phyloP scores from a whole-genome alignment of 371 early-diverging fungal genomes.

The Choanephora cucurbitarum region DNA sequence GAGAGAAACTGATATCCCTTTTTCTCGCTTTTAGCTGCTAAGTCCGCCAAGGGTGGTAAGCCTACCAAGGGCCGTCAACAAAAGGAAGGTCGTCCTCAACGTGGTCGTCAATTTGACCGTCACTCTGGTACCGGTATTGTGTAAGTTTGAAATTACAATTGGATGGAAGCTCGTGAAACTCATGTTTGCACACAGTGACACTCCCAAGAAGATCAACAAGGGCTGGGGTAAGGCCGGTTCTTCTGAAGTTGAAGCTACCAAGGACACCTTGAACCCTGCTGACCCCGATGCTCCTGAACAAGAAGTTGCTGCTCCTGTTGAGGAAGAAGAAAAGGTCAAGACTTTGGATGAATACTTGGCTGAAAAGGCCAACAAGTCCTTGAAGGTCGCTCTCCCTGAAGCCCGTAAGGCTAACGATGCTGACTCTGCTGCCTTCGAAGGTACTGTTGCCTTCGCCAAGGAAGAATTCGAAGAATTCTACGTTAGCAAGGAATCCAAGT shows the following conservation, averaged over 20 bases:
- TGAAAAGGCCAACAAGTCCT: constrained; percentile 67
- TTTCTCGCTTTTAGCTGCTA: constrained; percentile 11
- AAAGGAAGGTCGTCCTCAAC: constrained; percentile 52
- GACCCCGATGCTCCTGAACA: constrained; percentile 52
- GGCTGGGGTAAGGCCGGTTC: constrained; percentile 74
- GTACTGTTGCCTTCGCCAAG: constrained; percentile 69
- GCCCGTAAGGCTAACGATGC: constrained; percentile 80
- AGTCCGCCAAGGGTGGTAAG: constrained; percentile 21
- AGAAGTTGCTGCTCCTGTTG: constrained; percentile 38
- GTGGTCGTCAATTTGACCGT: constrained; percentile 78
- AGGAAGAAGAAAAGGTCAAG: constrained; percentile 74
- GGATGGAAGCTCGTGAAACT: no score
- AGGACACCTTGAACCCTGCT: constrained; percentile 33
- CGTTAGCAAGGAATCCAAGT: constrained; percentile 61
- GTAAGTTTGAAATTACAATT: constrained; percentile 50
- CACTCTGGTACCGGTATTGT: constrained; percentile 74
- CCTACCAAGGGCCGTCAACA: constrained; percentile 40
- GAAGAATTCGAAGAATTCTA: constrained; percentile 66
- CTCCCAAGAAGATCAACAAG: constrained; percentile 83
- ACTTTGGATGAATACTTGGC: constrained; percentile 81
- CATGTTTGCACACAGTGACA: constrained; percentile 60
- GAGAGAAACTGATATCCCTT: background rate
- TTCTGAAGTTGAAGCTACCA: constrained; percentile 49
- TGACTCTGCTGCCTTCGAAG: constrained; percentile 80
- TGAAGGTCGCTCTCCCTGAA: constrained; percentile 63